Conservation (phyloP, 148 eudicot genomes). For the Gaultheria prostrata region DNA sequence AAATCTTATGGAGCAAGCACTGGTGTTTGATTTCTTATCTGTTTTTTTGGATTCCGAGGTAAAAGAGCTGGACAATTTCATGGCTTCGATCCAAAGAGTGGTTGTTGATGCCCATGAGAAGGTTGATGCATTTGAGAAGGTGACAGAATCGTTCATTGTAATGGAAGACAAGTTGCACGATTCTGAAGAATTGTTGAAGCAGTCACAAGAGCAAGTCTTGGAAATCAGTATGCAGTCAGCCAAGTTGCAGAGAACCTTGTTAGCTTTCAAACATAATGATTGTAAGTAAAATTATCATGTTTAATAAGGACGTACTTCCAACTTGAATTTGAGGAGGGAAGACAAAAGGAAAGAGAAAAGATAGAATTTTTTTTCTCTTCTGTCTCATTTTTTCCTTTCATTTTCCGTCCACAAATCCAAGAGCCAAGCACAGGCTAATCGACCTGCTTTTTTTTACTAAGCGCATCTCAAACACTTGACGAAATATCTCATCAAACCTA, state of each 20-base stretch:
- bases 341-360: background rate
- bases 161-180: conserved; percentile 47
- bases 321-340: background rate
- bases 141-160: conserved; percentile 32
- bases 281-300: conserved; percentile 36
- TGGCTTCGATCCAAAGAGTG: conserved; percentile 41
- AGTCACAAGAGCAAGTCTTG: conserved; percentile 48
- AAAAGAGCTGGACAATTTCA: conserved; percentile 44
- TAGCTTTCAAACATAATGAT: conserved; percentile 32
- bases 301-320: background rate
- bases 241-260: conserved; percentile 49
- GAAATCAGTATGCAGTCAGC: conserved; percentile 61
- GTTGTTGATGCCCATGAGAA: conserved; percentile 36
- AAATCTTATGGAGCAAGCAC: conserved; percentile 50
- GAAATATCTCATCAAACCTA: background rate
- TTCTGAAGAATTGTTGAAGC: conserved; percentile 55
- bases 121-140: conserved; percentile 35
- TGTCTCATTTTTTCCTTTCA: background rate
- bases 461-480: background rate
- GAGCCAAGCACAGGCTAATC: background rate
- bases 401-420: background rate
- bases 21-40: conserved; percentile 57
- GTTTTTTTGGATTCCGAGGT: conserved; percentile 66
- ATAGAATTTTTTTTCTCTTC: too few relatives aligned
- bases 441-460: background rate